Evolutionary conservation across 306 rosid genomes (phyloP), one percentile per base, ranked within the genome.

Genomic region (Ammopiptanthus mongolicus): DNA sequence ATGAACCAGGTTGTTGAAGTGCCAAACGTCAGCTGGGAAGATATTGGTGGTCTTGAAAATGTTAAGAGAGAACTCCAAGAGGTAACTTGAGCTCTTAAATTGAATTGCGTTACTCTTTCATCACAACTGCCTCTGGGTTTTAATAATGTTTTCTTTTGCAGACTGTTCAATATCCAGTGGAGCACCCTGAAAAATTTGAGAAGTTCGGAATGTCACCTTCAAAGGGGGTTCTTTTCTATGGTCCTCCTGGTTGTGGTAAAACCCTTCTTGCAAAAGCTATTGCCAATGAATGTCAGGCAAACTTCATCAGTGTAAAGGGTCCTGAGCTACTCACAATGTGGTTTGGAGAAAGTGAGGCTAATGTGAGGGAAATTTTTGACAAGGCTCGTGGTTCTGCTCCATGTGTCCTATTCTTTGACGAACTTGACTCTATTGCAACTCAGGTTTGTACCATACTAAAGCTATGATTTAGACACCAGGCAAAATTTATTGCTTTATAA

Each of bases 291-390:
- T 94, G 98, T 69, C 98, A 94, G 80, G 98, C 98, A 1, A 94
- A 94, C 87, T 94, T 94, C 77, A 94, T 94, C 77, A 94, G 98
- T 81, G 79, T 94, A 69, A 94, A 94, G 88, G 98, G 98, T 71
- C 98, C 98, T 1, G 98, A 94, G 85, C 91, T 94, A 66, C 97
- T 94, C 65, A 94, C 98, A 0, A 95, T 95, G 98, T 95, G 98
- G 98, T 95, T 95, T 68, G 98, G 98, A 83, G 98, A 95, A 87
- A 95, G 98, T 85, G 98, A 95, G 85, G 98, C 98, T 64, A 95
- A 95, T 52, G 98, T 95, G 39, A 84, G 98, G 13, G 98, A 95
- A 83, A 95, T 95, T 55, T 95, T 95, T 59, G 98, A 95, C 89
- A 95, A 95, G 93, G 98, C 98, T 37, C 96, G 98, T 2, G 93